Conservation (phyloP, 257 asterid species). For the Lycium barbarum region DNA sequence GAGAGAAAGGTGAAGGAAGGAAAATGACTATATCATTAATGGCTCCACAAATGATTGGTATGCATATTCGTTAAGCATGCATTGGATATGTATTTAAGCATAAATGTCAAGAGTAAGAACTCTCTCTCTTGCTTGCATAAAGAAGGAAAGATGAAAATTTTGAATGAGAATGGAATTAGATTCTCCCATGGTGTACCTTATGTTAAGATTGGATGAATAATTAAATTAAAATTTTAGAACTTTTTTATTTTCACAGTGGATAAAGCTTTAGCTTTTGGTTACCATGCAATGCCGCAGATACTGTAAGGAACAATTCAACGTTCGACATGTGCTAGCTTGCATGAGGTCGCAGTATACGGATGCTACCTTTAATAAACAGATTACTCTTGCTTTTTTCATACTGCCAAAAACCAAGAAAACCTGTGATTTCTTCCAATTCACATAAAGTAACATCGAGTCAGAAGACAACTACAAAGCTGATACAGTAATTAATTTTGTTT, state of each 20-base stretch:
- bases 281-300: neutral
- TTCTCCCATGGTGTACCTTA: neutral
- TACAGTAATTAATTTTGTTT: conserved; percentile 5
- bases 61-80: too few species aligned
- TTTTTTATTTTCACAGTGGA: too few species aligned
- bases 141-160: neutral
- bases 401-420: too few species aligned
- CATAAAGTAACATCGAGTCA: conserved; percentile 6
- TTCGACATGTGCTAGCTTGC: conserved; percentile 23
- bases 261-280: neutral
- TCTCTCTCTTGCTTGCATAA: too few species aligned
- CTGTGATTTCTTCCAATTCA: too few species aligned
- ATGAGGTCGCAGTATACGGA: conserved; percentile 9
- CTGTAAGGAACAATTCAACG: conserved; percentile 22
- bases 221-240: neutral
- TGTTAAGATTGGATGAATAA: neutral
- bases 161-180: neutral
- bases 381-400: neutral
- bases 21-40: too few species aligned
- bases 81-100: too few species aligned
- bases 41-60: too few species aligned
- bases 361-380: conserved; percentile 7
- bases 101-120: too few species aligned
- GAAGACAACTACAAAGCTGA: neutral
- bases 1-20: too few species aligned